Evolutionary conservation across 257 asterid species (phyloP), one percentile per base, ranked within the genome.

Genomic region (Agastache rugosa): DNA sequence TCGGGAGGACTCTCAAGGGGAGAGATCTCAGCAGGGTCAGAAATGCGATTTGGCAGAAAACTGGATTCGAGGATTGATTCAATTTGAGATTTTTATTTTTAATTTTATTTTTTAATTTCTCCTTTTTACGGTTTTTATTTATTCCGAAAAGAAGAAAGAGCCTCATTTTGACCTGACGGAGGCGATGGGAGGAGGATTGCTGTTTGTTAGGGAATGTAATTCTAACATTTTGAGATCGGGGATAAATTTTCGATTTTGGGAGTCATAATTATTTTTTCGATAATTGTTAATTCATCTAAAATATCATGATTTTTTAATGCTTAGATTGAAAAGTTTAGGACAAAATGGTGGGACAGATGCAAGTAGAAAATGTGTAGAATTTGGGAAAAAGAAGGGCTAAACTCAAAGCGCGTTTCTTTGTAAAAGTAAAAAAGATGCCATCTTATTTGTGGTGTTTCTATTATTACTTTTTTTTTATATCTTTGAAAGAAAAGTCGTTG

Each of bases 21-120:
- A 83, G 99, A 82, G 99, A 95, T 83, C 95, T 95, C 44, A 92
- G 97, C 77, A 87, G 97, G 83, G 97, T 92, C n/a, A 80, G 99
- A 60, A 89, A 92, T 71, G 98, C 98, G 54, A 90, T 95, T 85
- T 95, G 98, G 98, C 96, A 92, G 83, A 95, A 92, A 77, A 95
- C 86, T 67, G 99, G 99, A 70, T 95, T 92, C 75, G 79, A 90
- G 80, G 97, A 95, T 77, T 93, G 74, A 84, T 82, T 75, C 6
- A 16, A 39, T 66, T 39, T 69, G 2, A 0, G 56, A 27, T 65
- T 47, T 72, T 67, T 8, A 6, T 15, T 51, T 54, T 60, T 15
- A 2, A 3, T 47, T 5, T 19, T 51, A 3, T 31, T 5, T 8
- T 61, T 12, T 11, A 8, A 15, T 23, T 27, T 59, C 10, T 8